Conservation (phyloP, 176 grass and related monocot species). For the Guadua angustifolia region DNA sequence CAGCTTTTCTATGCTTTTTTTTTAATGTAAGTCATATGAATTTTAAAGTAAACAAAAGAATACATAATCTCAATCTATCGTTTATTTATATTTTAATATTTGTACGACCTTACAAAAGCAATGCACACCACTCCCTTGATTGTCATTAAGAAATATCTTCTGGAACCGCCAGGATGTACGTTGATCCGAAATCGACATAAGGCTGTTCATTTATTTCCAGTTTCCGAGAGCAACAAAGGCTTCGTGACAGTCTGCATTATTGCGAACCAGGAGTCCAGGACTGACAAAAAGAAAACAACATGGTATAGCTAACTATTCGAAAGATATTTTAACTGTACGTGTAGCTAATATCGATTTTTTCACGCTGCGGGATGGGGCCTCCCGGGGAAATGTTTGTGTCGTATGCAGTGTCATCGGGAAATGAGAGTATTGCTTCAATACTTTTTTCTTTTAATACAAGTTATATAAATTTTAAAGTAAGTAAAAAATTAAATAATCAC, state of each 20-base stretch:
- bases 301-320: neutral
- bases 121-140: neutral
- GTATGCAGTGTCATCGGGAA: neutral
- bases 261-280: neutral
- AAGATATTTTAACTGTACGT: conserved; percentile 12
- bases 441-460: no score
- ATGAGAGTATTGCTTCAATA: no score
- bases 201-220: neutral
- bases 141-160: neutral
- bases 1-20: no score
- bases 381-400: neutral
- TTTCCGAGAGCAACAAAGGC: conserved; percentile 25
- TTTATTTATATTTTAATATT: no score
- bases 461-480: no score
- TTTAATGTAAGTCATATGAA: no score
- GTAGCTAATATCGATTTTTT: conserved; percentile 23
- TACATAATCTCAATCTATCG: no score
- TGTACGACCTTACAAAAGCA: no score
- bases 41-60: no score
- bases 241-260: conserved; percentile 31
- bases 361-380: neutral
- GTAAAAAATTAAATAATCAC: no score
- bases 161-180: neutral
- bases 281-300: neutral
- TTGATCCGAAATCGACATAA: neutral